Percentiles rank a stretch among this genome's conserved stretches.
phyloP scores from a whole-genome alignment of 2,329 filamentous ascomycete species.

The Xylariales sp. region DNA sequence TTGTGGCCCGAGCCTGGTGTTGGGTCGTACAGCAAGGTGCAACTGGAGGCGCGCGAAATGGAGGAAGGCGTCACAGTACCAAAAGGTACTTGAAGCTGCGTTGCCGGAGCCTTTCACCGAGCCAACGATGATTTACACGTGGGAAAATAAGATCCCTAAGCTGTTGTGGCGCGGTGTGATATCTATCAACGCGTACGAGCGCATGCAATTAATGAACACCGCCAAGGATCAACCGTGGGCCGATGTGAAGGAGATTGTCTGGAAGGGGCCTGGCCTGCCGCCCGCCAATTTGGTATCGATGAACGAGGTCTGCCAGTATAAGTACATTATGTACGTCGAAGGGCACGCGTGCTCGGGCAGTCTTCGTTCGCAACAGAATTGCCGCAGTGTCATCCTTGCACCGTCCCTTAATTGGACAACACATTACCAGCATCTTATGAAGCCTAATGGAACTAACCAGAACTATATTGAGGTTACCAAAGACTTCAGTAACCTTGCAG shows the following conservation, averaged over 20 bases:
- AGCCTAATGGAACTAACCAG: slow-evolving; percentile 37
- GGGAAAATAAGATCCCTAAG: slow-evolving; percentile 5
- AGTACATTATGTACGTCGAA: slow-evolving; percentile 21
- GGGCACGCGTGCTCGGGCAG: slow-evolving; percentile 25
- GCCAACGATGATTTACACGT: slow-evolving; percentile 9
- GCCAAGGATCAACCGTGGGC: slow-evolving; percentile 19
- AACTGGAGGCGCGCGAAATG: slow-evolving; percentile 14
- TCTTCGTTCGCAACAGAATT: slow-evolving; percentile 27
- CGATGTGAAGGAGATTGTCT: slow-evolving; percentile 21
- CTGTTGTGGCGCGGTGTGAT: slow-evolving; percentile 25
- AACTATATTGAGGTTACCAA: slow-evolving; percentile 44
- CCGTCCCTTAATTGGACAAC: slow-evolving; percentile 44
- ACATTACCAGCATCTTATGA: slow-evolving; percentile 41
- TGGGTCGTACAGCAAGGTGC: slow-evolving; percentile 16
- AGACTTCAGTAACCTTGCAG: slow-evolving; percentile 34
- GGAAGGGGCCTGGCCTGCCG: too few species aligned
- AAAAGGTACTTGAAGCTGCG: too few species aligned
- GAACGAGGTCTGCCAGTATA: slow-evolving; percentile 20
- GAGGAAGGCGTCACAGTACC: too few species aligned
- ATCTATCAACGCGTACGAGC: slow-evolving; percentile 19
- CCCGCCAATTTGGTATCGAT: slow-evolving; percentile 17
- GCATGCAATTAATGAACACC: slow-evolving; percentile 17
- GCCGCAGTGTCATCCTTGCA: slow-evolving; percentile 39
- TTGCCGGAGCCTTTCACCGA: too few species aligned
- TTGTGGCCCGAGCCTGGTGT: slow-evolving; percentile 17